Conservation (phyloP, 179 eudicot genomes). For the Spinacia oleracea region DNA sequence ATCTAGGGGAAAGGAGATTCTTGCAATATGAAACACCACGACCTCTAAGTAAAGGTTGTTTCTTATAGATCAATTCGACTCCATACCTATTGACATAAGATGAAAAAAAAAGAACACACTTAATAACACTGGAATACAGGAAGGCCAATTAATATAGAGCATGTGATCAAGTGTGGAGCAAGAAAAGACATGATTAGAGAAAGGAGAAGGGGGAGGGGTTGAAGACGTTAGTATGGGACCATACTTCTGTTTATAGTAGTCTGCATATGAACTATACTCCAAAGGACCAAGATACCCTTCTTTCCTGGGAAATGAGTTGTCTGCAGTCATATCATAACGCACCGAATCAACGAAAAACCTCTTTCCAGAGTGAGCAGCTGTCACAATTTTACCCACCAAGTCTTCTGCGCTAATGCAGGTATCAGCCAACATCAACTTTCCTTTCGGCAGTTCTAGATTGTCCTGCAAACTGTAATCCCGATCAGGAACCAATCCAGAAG, state of each 20-base stretch:
- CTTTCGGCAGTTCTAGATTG: slow-evolving; percentile 39
- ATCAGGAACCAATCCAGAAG: slow-evolving; percentile 82
- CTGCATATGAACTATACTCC: slow-evolving; percentile 95
- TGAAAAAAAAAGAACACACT: slow-evolving; percentile 16
- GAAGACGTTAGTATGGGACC: slow-evolving; percentile 15
- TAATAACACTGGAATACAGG: background rate
- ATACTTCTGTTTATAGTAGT: slow-evolving; percentile 93
- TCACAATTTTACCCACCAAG: slow-evolving; percentile 82
- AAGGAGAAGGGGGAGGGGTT: slow-evolving; percentile 3
- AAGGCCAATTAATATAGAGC: background rate
- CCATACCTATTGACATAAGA: slow-evolving; percentile 69
- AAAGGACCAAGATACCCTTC: slow-evolving; percentile 98
- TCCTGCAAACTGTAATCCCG: slow-evolving; percentile 32
- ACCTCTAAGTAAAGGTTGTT: slow-evolving; percentile 89
- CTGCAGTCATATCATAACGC: slow-evolving; percentile 91
- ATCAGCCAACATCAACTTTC: slow-evolving; percentile 86
- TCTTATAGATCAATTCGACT: slow-evolving; percentile 75
- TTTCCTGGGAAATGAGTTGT: slow-evolving; percentile 95
- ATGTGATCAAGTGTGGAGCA: background rate
- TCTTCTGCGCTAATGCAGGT: slow-evolving; percentile 55
- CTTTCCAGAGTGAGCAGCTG: slow-evolving; percentile 99
- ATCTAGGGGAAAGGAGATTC: slow-evolving; percentile 96
- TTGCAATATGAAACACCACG: slow-evolving; percentile 99
- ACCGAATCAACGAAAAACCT: slow-evolving; percentile 94
- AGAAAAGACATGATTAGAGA: background rate